A percentile compares a stretch with the other conserved stretches of the same genome.
These are phyloP conservation scores for Priceomyces castillae DNA, from an alignment of 805 yeast genomes.

Conservation along the genomic window DNA sequence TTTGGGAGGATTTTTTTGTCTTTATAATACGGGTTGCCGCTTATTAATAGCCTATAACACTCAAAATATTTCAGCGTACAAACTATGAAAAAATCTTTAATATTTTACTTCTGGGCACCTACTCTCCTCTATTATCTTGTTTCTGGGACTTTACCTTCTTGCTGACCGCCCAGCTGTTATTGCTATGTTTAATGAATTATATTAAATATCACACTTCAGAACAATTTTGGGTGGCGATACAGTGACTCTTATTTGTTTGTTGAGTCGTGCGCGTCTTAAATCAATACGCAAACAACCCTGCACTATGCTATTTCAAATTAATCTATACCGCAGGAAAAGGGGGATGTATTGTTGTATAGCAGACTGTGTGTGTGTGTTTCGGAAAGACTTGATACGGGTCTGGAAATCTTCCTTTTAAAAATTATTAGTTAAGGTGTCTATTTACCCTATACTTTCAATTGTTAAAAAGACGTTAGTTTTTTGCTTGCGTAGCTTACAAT, in stretches of 20 bases:
- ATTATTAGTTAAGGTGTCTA: too few relatives aligned
- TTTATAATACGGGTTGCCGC: neutral
- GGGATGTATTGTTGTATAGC: neutral
- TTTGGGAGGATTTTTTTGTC: neutral
- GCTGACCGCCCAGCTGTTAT: neutral
- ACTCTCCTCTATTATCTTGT: neutral
- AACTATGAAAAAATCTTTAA: neutral
- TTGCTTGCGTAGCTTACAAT: too few relatives aligned
- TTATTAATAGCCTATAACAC: neutral
- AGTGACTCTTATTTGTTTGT: slow-evolving; percentile 2
- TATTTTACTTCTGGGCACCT: neutral
- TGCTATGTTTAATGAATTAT: neutral
- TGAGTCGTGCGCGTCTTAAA: slow-evolving; percentile 1
- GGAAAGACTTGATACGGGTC: neutral
- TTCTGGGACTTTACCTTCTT: neutral
- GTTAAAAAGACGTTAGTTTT: too few relatives aligned
- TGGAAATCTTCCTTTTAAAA: too few relatives aligned
- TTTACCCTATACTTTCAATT: too few relatives aligned
- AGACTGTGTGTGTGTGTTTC: neutral
- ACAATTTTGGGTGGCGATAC: slow-evolving; percentile 2
- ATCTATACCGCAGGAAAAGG: too few relatives aligned
- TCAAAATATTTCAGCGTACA: neutral
- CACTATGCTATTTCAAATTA: neutral
- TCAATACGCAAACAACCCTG: slow-evolving; percentile 1
- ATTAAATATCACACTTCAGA: neutral